These are phyloP conservation scores for Apiospora arundinis DNA, from an alignment of 2,329 filamentous ascomycete genomes.

Conservation along the genomic window DNA sequence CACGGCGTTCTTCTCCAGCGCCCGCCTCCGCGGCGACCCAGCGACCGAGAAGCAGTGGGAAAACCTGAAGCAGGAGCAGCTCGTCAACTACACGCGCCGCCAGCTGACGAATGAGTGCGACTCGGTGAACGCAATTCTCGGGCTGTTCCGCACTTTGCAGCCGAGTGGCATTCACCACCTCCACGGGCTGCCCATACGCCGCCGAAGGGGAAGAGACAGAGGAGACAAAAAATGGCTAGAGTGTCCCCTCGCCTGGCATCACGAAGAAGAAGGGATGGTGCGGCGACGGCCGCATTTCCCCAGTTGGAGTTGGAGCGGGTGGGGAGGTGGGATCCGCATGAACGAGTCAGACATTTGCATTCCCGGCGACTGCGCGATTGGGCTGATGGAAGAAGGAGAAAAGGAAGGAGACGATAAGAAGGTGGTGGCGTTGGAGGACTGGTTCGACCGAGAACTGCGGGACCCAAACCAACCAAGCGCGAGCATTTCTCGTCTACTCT, in stretches of 20 bases:
- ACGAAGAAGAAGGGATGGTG: background rate
- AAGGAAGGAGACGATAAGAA: background rate
- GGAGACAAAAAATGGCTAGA: background rate
- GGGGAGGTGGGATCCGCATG: conserved; percentile 9
- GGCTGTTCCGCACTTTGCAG: conserved; percentile 2
- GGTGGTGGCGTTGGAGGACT: background rate
- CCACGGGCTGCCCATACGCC: background rate
- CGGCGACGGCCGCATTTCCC: background rate
- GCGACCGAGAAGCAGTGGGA: background rate
- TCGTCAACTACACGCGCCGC: conserved; percentile 3
- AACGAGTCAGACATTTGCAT: background rate
- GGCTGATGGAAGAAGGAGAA: background rate
- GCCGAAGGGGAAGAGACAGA: background rate
- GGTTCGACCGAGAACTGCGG: background rate
- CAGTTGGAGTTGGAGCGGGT: conserved; percentile 15
- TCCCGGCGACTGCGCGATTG: background rate
- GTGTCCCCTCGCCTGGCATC: background rate
- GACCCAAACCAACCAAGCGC: background rate
- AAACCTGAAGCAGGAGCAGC: background rate
- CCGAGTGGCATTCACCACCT: background rate
- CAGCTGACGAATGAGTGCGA: background rate
- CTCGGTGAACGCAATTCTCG: conserved; percentile 11
- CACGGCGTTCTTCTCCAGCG: background rate
- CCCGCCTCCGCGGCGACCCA: background rate
- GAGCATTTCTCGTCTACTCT: background rate